Conservation (phyloP, 2,329 filamentous ascomycete species). For the Ophiostoma piceae region DNA sequence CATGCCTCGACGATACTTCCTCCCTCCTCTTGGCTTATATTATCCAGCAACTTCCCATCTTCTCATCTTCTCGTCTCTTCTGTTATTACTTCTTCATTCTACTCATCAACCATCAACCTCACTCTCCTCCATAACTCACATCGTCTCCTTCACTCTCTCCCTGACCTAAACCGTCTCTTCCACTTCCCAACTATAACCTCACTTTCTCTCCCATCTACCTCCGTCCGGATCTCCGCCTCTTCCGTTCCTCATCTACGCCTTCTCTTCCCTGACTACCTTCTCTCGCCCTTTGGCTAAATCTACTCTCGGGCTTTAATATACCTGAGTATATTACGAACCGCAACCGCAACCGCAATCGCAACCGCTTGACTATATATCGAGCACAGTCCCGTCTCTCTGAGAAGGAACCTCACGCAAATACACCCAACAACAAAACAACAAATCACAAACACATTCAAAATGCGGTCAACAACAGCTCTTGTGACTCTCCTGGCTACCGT, state of each 20-base stretch:
- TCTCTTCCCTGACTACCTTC: neutral
- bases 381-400: neutral
- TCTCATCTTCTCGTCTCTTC: conserved; percentile 3
- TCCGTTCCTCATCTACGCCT: neutral
- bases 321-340: conserved; percentile 11
- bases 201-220: neutral
- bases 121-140: neutral
- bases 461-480: conserved; percentile 20
- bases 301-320: conserved; percentile 18
- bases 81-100: conserved; percentile 1
- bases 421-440: neutral
- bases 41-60: neutral
- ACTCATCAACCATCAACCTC: neutral
- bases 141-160: neutral
- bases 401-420: neutral
- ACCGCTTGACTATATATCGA: neutral
- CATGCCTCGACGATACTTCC: neutral
- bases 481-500: conserved; percentile 20
- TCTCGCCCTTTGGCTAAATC: conserved; percentile 14
- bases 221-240: neutral
- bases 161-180: neutral
- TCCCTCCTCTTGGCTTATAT: neutral
- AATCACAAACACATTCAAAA: conserved; percentile 10
- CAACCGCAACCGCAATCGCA: neutral
- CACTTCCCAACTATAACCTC: neutral